Percentiles rank a stretch among this genome's conserved stretches.
Evolutionary conservation across 495 filamentous ascomycete species (phyloP).

Genomic region (Evernia prunastri): DNA sequence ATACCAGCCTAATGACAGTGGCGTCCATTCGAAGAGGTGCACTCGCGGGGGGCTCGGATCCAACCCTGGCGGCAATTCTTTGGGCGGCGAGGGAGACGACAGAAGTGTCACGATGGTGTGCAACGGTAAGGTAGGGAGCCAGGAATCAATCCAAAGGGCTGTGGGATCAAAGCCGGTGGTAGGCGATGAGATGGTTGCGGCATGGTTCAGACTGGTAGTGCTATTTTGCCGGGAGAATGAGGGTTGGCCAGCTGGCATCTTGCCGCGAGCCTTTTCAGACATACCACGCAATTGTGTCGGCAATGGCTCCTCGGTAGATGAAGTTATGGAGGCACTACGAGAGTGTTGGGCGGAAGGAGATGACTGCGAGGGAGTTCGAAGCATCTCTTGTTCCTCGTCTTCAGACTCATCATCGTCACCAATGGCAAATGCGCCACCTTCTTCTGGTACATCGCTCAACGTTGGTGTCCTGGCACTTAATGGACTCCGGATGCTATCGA

Average conservation of each 20-base stretch:
- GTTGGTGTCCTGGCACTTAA: conserved; percentile 53
- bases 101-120: conserved; percentile 84
- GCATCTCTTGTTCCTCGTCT: conserved; percentile 48
- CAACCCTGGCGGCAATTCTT: conserved; percentile 44
- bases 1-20: conserved; percentile 90
- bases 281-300: conserved; percentile 89
- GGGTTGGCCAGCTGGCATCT: conserved; percentile 81
- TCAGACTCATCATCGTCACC: conserved; percentile 86
- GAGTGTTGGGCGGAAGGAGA: conserved; percentile 66
- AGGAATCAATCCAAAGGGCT: conserved; percentile 78
- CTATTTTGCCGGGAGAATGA: conserved; percentile 90
- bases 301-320: conserved; percentile 68
- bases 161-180: conserved; percentile 67
- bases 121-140: conserved; percentile 86
- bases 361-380: conserved; percentile 58
- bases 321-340: conserved; percentile 64
- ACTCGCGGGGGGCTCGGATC: conserved; percentile 71
- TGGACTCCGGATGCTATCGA: conserved; percentile 66
- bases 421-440: conserved; percentile 74
- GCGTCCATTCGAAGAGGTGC: conserved; percentile 94
- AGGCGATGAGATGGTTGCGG: conserved; percentile 42
- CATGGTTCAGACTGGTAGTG: conserved; percentile 70
- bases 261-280: conserved; percentile 96
- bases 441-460: conserved; percentile 74
- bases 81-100: conserved; percentile 44